Evolutionary conservation across 495 filamentous ascomycete species (phyloP).

Genomic region (Talaromyces liani): DNA sequence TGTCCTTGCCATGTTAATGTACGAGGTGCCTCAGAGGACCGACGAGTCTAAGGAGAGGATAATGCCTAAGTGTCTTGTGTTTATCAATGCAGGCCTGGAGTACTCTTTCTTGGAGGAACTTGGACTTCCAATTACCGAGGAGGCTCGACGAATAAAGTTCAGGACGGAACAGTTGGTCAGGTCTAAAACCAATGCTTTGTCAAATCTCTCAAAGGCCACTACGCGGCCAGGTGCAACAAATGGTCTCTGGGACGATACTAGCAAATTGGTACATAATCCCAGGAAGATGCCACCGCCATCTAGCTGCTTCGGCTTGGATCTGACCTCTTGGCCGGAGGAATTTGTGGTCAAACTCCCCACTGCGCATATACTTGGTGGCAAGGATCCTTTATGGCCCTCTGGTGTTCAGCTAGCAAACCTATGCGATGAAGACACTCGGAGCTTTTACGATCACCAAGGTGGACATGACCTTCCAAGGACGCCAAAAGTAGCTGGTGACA

Average conservation of each 20-base stretch:
- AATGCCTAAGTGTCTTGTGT: background rate
- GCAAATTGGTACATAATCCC: background rate
- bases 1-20: background rate
- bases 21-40: background rate
- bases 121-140: background rate
- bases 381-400: constrained; percentile 48
- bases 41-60: background rate
- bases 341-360: constrained; percentile 47
- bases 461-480: constrained; percentile 48
- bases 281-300: background rate
- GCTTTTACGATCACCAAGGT: constrained; percentile 45
- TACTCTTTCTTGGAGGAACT: background rate
- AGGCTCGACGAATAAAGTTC: background rate
- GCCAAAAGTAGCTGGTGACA: constrained; percentile 20
- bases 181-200: background rate
- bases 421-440: constrained; percentile 38
- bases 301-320: background rate
- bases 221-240: background rate
- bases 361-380: constrained; percentile 51
- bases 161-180: background rate
- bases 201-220: background rate
- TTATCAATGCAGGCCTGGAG: background rate
- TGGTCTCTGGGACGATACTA: background rate
- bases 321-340: background rate
- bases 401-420: constrained; percentile 48